Conservation (phyloP, 352 stramenopile species). For the Poterioochromonas sp. region DNA sequence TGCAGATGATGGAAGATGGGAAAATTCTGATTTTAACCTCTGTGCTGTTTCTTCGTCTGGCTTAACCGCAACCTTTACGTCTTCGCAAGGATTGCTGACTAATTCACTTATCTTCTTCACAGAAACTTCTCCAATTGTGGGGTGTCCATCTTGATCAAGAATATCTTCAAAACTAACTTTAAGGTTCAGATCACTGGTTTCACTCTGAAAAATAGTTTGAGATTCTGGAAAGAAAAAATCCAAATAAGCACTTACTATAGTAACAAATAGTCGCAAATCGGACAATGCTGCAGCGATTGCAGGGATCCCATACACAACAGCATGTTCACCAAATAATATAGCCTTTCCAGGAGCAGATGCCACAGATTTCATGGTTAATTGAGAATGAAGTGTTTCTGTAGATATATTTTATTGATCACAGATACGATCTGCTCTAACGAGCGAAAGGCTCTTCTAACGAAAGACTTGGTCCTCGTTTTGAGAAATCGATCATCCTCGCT, state of each 20-base stretch:
- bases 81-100: too few relatives aligned
- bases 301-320: slow-evolving; percentile 52
- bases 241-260: slow-evolving; percentile 55
- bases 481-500: too few relatives aligned
- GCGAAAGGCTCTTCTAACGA: too few relatives aligned
- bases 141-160: neutral
- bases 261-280: slow-evolving; percentile 64
- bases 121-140: neutral
- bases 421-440: too few relatives aligned
- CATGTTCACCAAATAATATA: slow-evolving; percentile 47
- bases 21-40: neutral
- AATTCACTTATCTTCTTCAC: neutral
- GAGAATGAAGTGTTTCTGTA: too few relatives aligned
- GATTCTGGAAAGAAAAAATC: neutral
- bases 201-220: neutral
- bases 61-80: neutral
- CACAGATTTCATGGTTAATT: too few relatives aligned
- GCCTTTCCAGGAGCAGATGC: slow-evolving; percentile 44
- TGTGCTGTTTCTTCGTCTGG: neutral
- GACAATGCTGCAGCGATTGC: slow-evolving; percentile 66
- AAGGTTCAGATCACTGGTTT: neutral
- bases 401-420: too few relatives aligned
- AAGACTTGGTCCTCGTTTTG: too few relatives aligned
- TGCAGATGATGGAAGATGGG: neutral
- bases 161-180: neutral